phyloP scores from a whole-genome alignment of 768 basidiomycete species.

The Tricholoma terreum region DNA sequence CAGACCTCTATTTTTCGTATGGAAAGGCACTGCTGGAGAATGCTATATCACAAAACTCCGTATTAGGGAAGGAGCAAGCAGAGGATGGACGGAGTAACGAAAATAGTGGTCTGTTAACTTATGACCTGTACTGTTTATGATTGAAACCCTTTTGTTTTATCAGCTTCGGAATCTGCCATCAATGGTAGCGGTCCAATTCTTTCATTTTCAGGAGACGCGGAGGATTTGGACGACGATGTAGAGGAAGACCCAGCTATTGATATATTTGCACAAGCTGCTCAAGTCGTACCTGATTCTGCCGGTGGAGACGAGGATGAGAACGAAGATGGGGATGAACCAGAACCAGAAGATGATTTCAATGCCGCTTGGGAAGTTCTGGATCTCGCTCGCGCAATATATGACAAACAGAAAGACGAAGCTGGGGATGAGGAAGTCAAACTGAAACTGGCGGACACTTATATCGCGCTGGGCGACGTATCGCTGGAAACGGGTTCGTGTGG shows the following conservation, averaged over 20 bases:
- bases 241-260: conserved; percentile 58
- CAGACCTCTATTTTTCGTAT: conserved; percentile 87
- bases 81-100: conserved; percentile 49
- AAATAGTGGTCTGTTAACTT: conserved; percentile 27
- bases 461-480: conserved; percentile 92
- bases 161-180: conserved; percentile 31
- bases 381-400: conserved; percentile 83
- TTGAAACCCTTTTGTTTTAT: conserved; percentile 6
- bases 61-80: conserved; percentile 85
- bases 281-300: conserved; percentile 41
- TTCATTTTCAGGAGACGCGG: conserved; percentile 79
- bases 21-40: conserved; percentile 93
- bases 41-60: conserved; percentile 79
- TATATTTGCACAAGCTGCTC: conserved; percentile 57
- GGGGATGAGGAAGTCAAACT: conserved; percentile 64
- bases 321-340: conserved; percentile 65
- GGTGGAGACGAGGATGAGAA: conserved; percentile 53
- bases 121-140: conserved; percentile 6
- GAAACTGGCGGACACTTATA: conserved; percentile 88
- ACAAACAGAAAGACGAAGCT: conserved; percentile 52
- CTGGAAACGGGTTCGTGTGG: conserved; percentile 82
- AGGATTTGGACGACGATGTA: conserved; percentile 46
- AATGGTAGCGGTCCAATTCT: conserved; percentile 56
- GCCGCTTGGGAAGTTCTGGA: conserved; percentile 99
- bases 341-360: conserved; percentile 96